Base-by-base conservation (phyloP, 257 asterid genomes). In the Scutellaria baicalensis region DNA sequence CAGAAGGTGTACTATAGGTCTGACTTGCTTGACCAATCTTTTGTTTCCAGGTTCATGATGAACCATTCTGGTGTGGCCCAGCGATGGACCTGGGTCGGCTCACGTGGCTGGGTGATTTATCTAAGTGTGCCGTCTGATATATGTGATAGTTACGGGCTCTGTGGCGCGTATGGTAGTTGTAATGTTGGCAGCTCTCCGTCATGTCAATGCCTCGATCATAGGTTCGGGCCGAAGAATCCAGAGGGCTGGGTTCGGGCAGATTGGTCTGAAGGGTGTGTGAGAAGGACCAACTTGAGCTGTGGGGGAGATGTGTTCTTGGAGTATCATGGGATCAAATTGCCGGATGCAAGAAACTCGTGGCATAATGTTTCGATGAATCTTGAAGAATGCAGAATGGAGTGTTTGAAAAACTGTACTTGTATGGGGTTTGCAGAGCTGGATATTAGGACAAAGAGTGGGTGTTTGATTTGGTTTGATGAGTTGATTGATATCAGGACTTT, bases 371-470 rank as follows among this genome's bases (percentile, higher is more conserved):
- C 61, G 6, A 62, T 79, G 40, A 50, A 47, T 2, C 72, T 73
- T 18, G 82, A 67, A n/a, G 82, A 74, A 31, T 79, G 84, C 42
- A 14, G 67, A 33, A 72, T 5, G 0, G 64, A 47, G 51, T 82
- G 86, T 39, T 47, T 52, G 67, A 65, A 56, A 43, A 71, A 79
- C 3, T 82, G 86, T 31, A 69, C 76, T 38, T 79, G 84, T 13
- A 50, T 49, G 68, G 87, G 81, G 2, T 79, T 42, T 44, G 9
- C 84, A 14, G 75, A 72, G 38, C 18, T 76, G 56, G 74, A 78
- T 27, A 36, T 70, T 5, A 45, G 17, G 59, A 64, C 0, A 9
- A 1, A 42, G 44, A 69, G 69, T 16, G 80, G 80, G 1, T 76
- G 80, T 43, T 27, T 76, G 69, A 55, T 76, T 64, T 76, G 80